These are phyloP conservation scores for Iris macrosiphon DNA, from an alignment of 106 monocot species.

Conservation along the genomic window DNA sequence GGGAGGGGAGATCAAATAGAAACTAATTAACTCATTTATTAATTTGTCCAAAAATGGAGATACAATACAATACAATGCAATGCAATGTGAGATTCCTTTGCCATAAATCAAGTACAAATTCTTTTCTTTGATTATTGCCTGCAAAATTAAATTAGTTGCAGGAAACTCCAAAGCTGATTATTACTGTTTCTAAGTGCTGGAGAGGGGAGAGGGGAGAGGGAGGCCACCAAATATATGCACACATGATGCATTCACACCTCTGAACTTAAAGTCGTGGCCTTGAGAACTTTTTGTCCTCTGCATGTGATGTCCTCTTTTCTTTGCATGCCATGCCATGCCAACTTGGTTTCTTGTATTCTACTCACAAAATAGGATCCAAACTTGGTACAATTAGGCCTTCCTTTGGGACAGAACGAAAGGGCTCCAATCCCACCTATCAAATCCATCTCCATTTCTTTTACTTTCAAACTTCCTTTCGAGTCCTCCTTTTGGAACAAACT, in stretches of 20 bases:
- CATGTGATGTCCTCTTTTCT: slow-evolving; percentile 10
- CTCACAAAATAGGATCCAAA: slow-evolving; percentile 1
- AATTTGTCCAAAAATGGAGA: too few species aligned
- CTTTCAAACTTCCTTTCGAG: background rate
- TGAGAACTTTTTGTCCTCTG: slow-evolving; percentile 16
- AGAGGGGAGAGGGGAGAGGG: too few species aligned
- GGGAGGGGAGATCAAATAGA: too few species aligned
- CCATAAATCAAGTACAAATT: background rate
- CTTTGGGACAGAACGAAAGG: slow-evolving; percentile 4
- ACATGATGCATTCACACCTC: slow-evolving; percentile 1
- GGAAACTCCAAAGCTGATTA: too few species aligned
- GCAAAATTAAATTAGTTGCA: slow-evolving; percentile 8
- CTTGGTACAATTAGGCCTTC: background rate
- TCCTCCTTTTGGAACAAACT: slow-evolving; percentile 5
- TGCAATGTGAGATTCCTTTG: too few species aligned
- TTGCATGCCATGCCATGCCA: background rate
- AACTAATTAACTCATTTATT: too few species aligned
- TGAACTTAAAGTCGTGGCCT: too few species aligned
- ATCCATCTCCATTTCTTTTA: background rate
- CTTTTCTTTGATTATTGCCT: slow-evolving; percentile 4
- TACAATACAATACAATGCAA: too few species aligned
- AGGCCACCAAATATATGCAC: slow-evolving; percentile 1
- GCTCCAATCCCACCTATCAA: background rate
- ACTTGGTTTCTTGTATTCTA: background rate
- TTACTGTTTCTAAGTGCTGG: slow-evolving; percentile 7